Base-by-base conservation (phyloP, 192 early-diverging fungal species). In the Endogone sp. region DNA sequence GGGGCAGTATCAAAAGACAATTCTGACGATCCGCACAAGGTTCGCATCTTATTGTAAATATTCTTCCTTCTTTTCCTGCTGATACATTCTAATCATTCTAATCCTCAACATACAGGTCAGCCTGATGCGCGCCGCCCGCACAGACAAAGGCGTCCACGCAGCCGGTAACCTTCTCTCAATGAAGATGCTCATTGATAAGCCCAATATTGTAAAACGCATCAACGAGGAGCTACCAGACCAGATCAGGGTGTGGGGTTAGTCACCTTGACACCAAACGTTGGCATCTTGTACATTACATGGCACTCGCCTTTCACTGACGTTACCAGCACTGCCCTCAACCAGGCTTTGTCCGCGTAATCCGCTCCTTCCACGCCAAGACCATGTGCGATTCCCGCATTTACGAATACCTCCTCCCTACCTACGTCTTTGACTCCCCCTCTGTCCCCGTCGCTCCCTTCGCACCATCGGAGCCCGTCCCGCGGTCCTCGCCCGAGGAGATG, bases 91-190 rank as follows among this genome's bases (percentile, higher is more conserved):
- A 13, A n/a, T 13, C 55, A n/a, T n/a, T 56, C 55, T 56, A n/a
- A 13, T 56, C n/a, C 55, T 56, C 11, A n/a, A 11, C 11, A 24
- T 24, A 56, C 20, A 93, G 91, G 86, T 95, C 64, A 79, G 88
- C 61, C 89, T 98, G 68, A 89, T 89, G 84, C 82, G 98, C 65
- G 90, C 94, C 9, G 98, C 98, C 10, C 86, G 98, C 30, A 99
- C 98, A 1, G 98, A 99, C 73, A 98, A 98, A 77, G 98, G 98
- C 28, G 98, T 99, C 3, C 97, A 98, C 73, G 96, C 98, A 23
- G 93, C 93, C 30, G 97, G 97, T 13, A 96, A 99, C 63, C 91
- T 99, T 2, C 87, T 94, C 10, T 95, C 95, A 4, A 65, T 93
- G 29, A 99, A 99, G 75, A 88, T 99, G 88, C 89, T 93, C 62